These are phyloP conservation scores for Diplodia mutila DNA, from an alignment of 2,329 filamentous ascomycete species.

Conservation along the genomic window DNA sequence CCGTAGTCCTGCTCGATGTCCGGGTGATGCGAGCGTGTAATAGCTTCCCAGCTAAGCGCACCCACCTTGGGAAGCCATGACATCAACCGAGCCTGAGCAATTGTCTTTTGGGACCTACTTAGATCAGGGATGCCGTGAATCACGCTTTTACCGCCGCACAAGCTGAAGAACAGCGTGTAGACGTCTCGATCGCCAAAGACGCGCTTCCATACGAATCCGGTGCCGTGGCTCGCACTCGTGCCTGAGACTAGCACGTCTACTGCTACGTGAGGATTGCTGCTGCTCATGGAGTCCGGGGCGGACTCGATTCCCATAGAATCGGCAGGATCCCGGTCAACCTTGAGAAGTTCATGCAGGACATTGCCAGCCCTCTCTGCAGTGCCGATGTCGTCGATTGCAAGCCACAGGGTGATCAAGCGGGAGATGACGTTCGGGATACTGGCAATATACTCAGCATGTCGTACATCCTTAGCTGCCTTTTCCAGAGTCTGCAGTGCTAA, in stretches of 20 bases:
- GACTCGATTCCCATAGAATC: constrained; percentile 45
- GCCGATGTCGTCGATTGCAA: constrained; percentile 59
- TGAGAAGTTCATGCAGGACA: constrained; percentile 57
- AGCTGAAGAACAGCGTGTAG: constrained; percentile 60
- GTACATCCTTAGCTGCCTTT: constrained; percentile 57
- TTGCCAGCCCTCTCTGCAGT: constrained; percentile 59
- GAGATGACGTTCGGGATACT: constrained; percentile 58
- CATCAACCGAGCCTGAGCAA: constrained; percentile 64
- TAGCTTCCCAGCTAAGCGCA: constrained; percentile 58
- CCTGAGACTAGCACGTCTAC: not conserved
- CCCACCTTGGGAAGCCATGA: constrained; percentile 60
- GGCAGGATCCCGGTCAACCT: constrained; percentile 47
- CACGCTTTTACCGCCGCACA: constrained; percentile 53
- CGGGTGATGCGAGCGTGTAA: constrained; percentile 55
- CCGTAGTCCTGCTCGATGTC: constrained; percentile 54
- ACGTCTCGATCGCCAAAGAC: constrained; percentile 64
- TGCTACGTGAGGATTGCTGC: constrained; percentile 10
- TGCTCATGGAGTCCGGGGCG: constrained; percentile 30
- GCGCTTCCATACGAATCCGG: constrained; percentile 61
- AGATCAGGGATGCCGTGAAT: constrained; percentile 41
- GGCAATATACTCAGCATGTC: constrained; percentile 62
- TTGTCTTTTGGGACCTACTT: constrained; percentile 58
- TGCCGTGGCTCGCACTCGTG: constrained; percentile 32
- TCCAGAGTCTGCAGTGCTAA: constrained; percentile 60
- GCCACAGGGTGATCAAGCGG: constrained; percentile 61